phyloP scores from a whole-genome alignment of 2,329 filamentous ascomycete species.

The Fusarium concolor region DNA sequence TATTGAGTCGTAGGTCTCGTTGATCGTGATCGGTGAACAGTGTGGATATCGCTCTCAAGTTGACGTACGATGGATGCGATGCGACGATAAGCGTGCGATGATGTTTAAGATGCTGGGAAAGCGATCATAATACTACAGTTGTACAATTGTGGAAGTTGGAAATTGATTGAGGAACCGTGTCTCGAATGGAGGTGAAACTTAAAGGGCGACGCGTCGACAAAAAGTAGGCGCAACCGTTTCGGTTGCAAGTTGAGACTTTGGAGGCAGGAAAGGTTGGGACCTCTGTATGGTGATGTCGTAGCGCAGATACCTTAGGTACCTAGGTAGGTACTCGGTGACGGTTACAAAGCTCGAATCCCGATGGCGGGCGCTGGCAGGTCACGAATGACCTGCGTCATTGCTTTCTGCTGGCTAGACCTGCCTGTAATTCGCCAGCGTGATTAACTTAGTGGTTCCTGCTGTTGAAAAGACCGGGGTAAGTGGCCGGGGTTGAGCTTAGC shows the following conservation, averaged over 20 bases:
- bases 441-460: conserved; percentile 23
- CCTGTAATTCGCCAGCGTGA: conserved; percentile 30
- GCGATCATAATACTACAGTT: conserved; percentile 31
- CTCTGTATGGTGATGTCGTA: conserved; percentile 32
- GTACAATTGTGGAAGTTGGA: conserved; percentile 10
- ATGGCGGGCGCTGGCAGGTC: conserved; percentile 30
- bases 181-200: conserved; percentile 19
- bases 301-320: not conserved
- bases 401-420: not conserved
- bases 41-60: conserved; percentile 26
- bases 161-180: not conserved
- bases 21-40: conserved; percentile 22
- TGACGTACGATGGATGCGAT: conserved; percentile 17
- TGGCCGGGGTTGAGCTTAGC: conserved; percentile 26
- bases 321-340: conserved; percentile 25
- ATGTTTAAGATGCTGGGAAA: conserved; percentile 14
- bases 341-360: conserved; percentile 26
- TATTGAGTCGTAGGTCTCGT: conserved; percentile 29
- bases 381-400: conserved; percentile 42
- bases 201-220: conserved; percentile 21
- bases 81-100: conserved; percentile 24
- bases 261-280: conserved; percentile 4
- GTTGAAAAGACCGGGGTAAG: conserved; percentile 10
- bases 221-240: conserved; percentile 25
- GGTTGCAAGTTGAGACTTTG: conserved; percentile 24